Conservation (phyloP, 2,329 filamentous ascomycete species). For the Nemania sp. region DNA sequence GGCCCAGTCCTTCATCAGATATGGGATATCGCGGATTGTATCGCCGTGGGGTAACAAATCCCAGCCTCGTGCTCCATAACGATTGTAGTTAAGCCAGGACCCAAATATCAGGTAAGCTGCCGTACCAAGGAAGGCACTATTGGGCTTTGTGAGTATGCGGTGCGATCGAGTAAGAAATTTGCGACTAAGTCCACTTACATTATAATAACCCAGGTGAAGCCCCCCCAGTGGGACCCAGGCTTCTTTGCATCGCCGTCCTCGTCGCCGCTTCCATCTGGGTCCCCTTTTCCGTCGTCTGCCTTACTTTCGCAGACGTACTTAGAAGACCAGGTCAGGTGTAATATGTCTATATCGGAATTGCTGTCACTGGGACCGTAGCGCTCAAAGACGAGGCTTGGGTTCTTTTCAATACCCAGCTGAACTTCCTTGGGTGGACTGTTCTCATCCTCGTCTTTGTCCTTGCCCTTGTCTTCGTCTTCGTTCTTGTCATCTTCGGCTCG, state of each 20-base stretch:
- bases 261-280: conserved; percentile 56
- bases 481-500: conserved; percentile 51
- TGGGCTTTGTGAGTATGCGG: conserved; percentile 39
- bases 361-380: conserved; percentile 74
- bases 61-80: conserved; percentile 94
- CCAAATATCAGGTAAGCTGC: conserved; percentile 96
- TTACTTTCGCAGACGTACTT: conserved; percentile 82
- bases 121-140: conserved; percentile 84
- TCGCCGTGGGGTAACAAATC: conserved; percentile 94
- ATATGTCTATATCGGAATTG: conserved; percentile 67
- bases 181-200: conserved; percentile 71
- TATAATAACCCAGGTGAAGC: conserved; percentile 97
- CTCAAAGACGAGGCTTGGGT: conserved; percentile 78
- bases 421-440: conserved; percentile 62
- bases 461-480: conserved; percentile 55
- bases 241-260: conserved; percentile 56
- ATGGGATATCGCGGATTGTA: conserved; percentile 90
- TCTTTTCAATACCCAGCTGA: conserved; percentile 60
- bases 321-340: conserved; percentile 87
- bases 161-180: conserved; percentile 14
- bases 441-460: conserved; percentile 54
- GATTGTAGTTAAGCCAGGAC: conserved; percentile 98
- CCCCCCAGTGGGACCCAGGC: conserved; percentile 79
- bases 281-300: conserved; percentile 55
- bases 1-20: conserved; percentile 89